Evolutionary conservation across 768 basidiomycete species (phyloP).

Genomic region (Solioccasus polychromus): DNA sequence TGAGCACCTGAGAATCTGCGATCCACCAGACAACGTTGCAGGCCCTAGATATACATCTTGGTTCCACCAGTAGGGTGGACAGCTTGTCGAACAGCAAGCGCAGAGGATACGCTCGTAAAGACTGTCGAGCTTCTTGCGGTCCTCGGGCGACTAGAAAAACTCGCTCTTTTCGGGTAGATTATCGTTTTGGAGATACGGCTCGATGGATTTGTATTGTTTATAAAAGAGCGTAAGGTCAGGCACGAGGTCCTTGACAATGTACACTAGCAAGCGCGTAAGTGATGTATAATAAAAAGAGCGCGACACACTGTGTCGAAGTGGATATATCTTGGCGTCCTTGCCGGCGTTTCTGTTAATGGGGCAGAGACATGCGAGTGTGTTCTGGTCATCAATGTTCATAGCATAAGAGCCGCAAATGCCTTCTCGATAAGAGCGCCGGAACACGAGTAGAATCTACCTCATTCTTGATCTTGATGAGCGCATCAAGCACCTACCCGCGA

Average conservation of each 20-base stretch:
- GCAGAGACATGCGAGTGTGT: conserved; percentile 97
- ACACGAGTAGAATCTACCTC: conserved; percentile 96
- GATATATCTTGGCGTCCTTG: conserved; percentile 90
- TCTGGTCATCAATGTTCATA: conserved; percentile 98
- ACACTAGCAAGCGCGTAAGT: conserved; percentile 56
- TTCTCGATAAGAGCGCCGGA: conserved; percentile 89
- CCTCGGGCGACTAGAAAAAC: conserved; percentile 85
- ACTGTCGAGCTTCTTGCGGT: conserved; percentile 93
- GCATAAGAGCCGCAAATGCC: conserved; percentile 98
- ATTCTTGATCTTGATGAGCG: conserved; percentile 99
- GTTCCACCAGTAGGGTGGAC: conserved; percentile 99
- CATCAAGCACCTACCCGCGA: conserved; percentile 66
- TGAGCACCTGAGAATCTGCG: conserved; percentile 93
- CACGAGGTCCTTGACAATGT: conserved; percentile 98
- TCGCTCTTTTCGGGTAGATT: conserved; percentile 84
- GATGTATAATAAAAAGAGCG: background rate
- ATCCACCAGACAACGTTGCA: conserved; percentile 96
- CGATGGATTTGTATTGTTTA: conserved; percentile 99
- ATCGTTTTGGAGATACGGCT: conserved; percentile 94
- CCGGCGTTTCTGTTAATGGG: conserved; percentile 75
- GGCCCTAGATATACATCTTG: conserved; percentile 98
- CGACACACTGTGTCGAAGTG: conserved; percentile 89
- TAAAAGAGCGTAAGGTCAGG: conserved; percentile 89
- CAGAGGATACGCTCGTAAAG: conserved; percentile 98
- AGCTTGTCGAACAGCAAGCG: conserved; percentile 96